Evolutionary conservation across 768 basidiomycete genomes (phyloP).

Genomic region (Mycena alexandri): DNA sequence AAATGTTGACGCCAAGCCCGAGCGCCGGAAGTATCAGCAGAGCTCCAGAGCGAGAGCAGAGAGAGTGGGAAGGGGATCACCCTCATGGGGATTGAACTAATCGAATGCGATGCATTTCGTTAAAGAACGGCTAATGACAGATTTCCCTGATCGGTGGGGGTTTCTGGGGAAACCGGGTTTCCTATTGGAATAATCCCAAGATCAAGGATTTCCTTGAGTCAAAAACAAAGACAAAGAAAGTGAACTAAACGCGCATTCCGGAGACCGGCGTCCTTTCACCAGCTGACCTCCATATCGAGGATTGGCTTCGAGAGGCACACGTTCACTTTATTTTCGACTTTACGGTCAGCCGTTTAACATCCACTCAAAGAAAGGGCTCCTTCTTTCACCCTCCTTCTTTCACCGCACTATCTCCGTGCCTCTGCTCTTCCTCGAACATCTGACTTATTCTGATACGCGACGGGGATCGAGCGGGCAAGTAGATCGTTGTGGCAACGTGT

Average conservation of each 20-base stretch:
- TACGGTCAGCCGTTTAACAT: conserved; percentile 14
- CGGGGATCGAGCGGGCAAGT: conserved; percentile 11
- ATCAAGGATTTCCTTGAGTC: conserved; percentile 16
- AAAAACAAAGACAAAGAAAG: conserved; percentile 16
- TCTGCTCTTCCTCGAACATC: conserved; percentile 10
- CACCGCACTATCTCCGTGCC: conserved; percentile 17
- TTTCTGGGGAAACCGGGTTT: no score
- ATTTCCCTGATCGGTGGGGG: no score
- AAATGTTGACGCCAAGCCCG: no score
- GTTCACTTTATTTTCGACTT: conserved; percentile 16
- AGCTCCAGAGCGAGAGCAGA: no score
- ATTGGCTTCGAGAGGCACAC: conserved; percentile 16
- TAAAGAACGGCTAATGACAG: no score
- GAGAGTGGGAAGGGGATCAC: no score
- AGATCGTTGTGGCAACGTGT: conserved; percentile 12
- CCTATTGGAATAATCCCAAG: background rate
- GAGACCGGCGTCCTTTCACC: conserved; percentile 3
- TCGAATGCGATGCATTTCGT: no score
- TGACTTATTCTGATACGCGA: conserved; percentile 17
- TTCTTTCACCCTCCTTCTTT: conserved; percentile 5
- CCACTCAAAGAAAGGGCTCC: conserved; percentile 6
- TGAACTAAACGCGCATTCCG: conserved; percentile 15
- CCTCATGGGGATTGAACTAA: no score
- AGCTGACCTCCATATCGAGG: conserved; percentile 22
- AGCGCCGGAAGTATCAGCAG: no score